These are phyloP conservation scores for Chlorella sp. DNA, from an alignment of 139 green algal genomes.

Conservation along the genomic window DNA sequence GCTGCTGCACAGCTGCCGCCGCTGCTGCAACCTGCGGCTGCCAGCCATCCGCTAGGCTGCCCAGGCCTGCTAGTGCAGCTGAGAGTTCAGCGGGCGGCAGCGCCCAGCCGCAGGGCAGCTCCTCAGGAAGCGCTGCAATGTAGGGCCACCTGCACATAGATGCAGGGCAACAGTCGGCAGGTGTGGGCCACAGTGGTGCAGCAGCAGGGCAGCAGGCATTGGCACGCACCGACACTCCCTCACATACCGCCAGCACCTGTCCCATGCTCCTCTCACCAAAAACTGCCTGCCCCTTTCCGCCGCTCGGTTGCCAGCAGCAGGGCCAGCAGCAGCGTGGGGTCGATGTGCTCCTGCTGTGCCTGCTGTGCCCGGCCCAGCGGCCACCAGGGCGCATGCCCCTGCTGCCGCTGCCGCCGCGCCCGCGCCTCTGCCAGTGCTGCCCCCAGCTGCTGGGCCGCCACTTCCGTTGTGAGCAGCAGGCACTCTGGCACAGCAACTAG, in stretches of 20 bases:
- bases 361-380: background rate
- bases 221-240: too few relatives aligned
- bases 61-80: background rate
- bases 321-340: slow-evolving; percentile 13
- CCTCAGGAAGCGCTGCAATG: background rate
- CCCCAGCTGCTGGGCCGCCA: background rate
- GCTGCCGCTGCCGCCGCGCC: background rate
- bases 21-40: background rate
- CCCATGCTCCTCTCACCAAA: too few relatives aligned
- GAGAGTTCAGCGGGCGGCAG: background rate
- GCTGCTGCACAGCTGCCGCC: slow-evolving; percentile 7
- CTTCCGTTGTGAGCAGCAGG: background rate
- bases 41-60: background rate
- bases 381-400: background rate
- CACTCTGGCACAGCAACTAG: slow-evolving; percentile 19
- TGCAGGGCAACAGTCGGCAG: too few relatives aligned
- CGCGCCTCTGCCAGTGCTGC: background rate
- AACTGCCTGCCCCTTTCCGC: background rate
- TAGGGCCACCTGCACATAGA: background rate
- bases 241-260: too few relatives aligned
- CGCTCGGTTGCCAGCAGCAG: slow-evolving; percentile 24
- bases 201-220: too few relatives aligned
- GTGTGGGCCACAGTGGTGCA: too few relatives aligned
- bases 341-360: background rate
- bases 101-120: slow-evolving; percentile 4